Evolutionary conservation across 2,329 filamentous ascomycete genomes (phyloP).

Genomic region (Ilyonectria robusta): DNA sequence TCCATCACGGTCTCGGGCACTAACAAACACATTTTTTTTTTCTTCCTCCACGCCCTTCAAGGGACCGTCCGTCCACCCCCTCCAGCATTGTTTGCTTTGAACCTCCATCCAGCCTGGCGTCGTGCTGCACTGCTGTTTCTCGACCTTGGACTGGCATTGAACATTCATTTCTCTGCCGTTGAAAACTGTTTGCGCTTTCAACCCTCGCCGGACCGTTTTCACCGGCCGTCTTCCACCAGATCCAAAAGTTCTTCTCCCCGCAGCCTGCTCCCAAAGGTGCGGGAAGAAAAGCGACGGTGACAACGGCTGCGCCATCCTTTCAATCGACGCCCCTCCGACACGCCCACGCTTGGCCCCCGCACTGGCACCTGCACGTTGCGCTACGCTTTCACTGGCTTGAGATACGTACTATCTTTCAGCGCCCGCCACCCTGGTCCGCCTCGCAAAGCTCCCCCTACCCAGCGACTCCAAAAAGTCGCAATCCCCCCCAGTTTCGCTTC

Average conservation of each 20-base stretch:
- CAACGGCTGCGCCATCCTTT: not conserved
- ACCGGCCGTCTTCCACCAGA: not conserved
- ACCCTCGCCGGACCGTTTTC: not conserved
- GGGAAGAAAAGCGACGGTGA: constrained; percentile 2
- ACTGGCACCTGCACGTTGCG: constrained; percentile 1
- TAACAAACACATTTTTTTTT: not conserved
- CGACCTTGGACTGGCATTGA: not conserved
- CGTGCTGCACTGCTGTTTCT: not conserved
- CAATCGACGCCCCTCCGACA: constrained; percentile 9
- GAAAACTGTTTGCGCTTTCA: not conserved
- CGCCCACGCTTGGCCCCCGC: constrained; percentile 6
- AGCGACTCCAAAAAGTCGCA: constrained; percentile 46
- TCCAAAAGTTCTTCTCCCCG: not conserved
- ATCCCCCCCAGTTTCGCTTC: constrained; percentile 44
- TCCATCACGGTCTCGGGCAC: not conserved
- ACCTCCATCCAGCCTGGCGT: not conserved
- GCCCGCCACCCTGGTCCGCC: constrained; percentile 21
- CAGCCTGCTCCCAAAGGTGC: not conserved
- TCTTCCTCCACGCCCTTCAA: not conserved
- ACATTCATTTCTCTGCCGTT: not conserved
- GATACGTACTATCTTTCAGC: constrained; percentile 14
- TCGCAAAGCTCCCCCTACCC: constrained; percentile 35
- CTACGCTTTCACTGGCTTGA: constrained; percentile 6
- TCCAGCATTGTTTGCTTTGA: not conserved
- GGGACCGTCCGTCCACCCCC: not conserved